These are phyloP conservation scores for Schizochytrium sp. DNA, from an alignment of 108 stramenopile genomes.

Conservation along the genomic window DNA sequence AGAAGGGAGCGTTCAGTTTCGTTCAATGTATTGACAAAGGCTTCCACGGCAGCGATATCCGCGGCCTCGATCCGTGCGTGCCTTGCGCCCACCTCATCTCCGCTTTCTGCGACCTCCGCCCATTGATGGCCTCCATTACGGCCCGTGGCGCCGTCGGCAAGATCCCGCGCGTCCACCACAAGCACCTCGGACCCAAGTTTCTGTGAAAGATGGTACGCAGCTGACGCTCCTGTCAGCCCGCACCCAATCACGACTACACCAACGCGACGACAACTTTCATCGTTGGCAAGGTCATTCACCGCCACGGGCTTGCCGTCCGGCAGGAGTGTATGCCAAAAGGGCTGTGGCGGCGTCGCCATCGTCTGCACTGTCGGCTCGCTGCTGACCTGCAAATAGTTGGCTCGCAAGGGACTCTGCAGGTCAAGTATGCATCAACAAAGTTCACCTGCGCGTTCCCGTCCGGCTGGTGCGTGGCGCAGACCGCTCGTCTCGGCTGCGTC, in stretches of 20 bases:
- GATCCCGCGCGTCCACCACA: background rate
- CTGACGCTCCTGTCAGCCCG: background rate
- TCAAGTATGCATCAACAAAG: no score
- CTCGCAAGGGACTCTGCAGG: no score
- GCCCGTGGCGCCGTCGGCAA: slow-evolving; percentile 3
- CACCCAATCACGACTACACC: background rate
- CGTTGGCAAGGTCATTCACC: background rate
- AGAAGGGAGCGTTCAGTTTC: background rate
- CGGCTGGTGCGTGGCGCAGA: no score
- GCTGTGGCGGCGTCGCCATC: background rate
- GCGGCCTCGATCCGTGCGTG: background rate
- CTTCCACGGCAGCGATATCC: background rate
- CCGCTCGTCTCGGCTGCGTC: no score
- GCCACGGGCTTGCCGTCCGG: background rate
- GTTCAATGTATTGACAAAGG: background rate
- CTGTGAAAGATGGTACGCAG: background rate
- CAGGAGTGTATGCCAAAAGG: background rate
- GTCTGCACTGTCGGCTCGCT: no score
- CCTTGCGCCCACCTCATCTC: background rate
- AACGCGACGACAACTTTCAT: background rate
- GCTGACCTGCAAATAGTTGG: no score
- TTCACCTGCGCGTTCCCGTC: no score
- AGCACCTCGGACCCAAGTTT: background rate
- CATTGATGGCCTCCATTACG: background rate
- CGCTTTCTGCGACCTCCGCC: background rate